Evolutionary conservation across 2,329 filamentous ascomycete species (phyloP).

Genomic region (Ceratocystis lukuohia): DNA sequence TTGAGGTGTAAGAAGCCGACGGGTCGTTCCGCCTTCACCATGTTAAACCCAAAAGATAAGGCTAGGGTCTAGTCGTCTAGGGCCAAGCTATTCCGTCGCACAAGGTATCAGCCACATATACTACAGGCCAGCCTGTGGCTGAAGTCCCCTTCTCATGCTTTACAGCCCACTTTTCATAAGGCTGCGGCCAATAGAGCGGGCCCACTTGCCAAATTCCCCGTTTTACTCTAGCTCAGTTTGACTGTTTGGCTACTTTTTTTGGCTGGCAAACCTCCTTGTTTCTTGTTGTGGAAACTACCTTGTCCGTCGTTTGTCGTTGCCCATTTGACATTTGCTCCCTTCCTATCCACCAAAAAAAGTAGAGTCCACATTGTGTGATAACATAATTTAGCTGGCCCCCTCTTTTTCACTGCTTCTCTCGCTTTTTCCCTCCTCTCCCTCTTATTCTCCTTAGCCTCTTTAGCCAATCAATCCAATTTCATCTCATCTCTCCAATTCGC

Average conservation of each 20-base stretch:
- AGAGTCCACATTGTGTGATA: neutral
- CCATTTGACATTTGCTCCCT: neutral
- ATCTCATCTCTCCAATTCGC: neutral
- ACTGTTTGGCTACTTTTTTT: neutral
- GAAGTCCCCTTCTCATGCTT: neutral
- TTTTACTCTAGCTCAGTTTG: neutral
- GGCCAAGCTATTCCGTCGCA: neutral
- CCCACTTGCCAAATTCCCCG: neutral
- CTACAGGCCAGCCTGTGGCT: neutral
- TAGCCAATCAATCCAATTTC: neutral
- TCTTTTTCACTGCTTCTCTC: slow-evolving; percentile 4
- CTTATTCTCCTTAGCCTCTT: neutral
- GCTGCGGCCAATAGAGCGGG: neutral
- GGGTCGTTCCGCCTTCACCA: neutral
- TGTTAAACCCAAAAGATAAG: neutral
- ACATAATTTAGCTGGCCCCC: neutral
- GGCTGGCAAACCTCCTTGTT: neutral
- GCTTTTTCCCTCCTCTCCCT: neutral
- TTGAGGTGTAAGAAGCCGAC: neutral
- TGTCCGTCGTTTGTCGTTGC: slow-evolving; percentile 2
- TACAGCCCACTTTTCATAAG: neutral
- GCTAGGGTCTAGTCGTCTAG: neutral
- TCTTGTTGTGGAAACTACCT: slow-evolving; percentile 4
- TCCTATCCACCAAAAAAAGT: neutral
- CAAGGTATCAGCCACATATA: neutral